Evolutionary conservation across 768 basidiomycete genomes (phyloP).

Genomic region (Plicaturopsis crispa): DNA sequence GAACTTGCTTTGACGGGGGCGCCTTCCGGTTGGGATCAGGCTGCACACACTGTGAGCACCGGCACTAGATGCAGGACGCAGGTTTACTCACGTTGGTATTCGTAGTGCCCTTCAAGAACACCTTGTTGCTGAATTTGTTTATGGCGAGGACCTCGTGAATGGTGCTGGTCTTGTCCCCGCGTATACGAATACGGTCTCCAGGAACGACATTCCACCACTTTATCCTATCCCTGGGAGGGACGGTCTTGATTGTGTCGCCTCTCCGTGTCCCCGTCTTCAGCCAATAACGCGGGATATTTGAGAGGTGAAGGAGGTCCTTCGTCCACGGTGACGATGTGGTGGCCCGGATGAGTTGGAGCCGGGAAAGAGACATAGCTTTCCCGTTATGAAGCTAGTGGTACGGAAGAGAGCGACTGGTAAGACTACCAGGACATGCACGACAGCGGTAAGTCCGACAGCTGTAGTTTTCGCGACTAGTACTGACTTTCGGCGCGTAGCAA

Average conservation of each 20-base stretch:
- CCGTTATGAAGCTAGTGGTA: no score
- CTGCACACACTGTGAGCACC: background rate
- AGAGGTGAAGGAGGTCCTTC: constrained; percentile 37
- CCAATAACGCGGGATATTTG: constrained; percentile 10
- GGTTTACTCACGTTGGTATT: constrained; percentile 22
- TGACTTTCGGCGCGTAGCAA: no score
- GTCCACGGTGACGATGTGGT: constrained; percentile 30
- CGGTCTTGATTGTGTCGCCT: constrained; percentile 34
- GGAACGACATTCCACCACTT: constrained; percentile 87
- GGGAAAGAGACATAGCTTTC: background rate
- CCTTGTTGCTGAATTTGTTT: constrained; percentile 63
- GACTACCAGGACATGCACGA: no score
- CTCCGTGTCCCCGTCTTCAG: background rate
- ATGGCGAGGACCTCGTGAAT: constrained; percentile 68
- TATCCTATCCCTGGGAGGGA: constrained; percentile 59
- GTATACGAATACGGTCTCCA: constrained; percentile 69
- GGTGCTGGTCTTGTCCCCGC: constrained; percentile 51
- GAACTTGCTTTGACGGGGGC: constrained; percentile 37
- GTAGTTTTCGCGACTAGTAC: no score
- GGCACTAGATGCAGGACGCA: constrained; percentile 3
- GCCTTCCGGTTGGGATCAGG: constrained; percentile 13
- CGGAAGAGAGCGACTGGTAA: no score
- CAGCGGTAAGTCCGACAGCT: no score
- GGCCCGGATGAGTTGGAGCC: constrained; percentile 6
- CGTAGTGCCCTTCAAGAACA: constrained; percentile 44